Evolutionary conservation across 495 filamentous ascomycete species (phyloP).

Genomic region (Cairneyella variabilis): DNA sequence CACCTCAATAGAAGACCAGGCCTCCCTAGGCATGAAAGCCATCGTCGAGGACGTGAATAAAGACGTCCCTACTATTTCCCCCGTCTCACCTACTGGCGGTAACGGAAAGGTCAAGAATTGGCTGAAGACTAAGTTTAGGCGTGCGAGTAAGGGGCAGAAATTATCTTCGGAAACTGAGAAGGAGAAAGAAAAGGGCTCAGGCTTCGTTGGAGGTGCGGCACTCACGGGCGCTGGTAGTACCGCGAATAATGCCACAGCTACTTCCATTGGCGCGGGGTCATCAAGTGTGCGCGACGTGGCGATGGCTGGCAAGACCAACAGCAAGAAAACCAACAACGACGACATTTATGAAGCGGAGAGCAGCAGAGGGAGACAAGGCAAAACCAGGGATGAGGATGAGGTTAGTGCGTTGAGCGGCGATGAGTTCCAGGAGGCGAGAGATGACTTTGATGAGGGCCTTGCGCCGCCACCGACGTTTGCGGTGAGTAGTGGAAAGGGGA

Average conservation of each 20-base stretch:
- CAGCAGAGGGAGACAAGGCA: background rate
- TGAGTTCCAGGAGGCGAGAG: conserved; percentile 34
- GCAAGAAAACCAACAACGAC: no score
- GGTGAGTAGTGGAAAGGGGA: no score
- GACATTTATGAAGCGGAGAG: background rate
- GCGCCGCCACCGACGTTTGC: conserved; percentile 19
- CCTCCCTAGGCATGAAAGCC: conserved; percentile 18
- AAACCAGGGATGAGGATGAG: conserved; percentile 3
- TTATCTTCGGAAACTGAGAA: conserved; percentile 27
- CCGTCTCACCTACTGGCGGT: conserved; percentile 11
- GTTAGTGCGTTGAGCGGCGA: conserved; percentile 7
- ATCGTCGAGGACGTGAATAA: conserved; percentile 28
- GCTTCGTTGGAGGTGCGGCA: conserved; percentile 46
- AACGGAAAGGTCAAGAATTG: conserved; percentile 52
- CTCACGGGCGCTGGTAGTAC: conserved; percentile 33
- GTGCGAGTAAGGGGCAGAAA: conserved; percentile 31
- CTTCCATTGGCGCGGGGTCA: conserved; percentile 28
- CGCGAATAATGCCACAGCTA: conserved; percentile 29
- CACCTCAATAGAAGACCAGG: conserved; percentile 26
- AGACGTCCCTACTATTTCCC: conserved; percentile 13
- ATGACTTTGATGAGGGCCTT: conserved; percentile 45
- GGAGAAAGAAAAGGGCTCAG: conserved; percentile 22
- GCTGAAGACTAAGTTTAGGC: conserved; percentile 54
- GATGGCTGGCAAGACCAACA: conserved; percentile 37
- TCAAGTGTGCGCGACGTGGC: conserved; percentile 47